Evolutionary conservation across 805 yeast genomes (phyloP).

Genomic region (Suhomyces kilbournensis): DNA sequence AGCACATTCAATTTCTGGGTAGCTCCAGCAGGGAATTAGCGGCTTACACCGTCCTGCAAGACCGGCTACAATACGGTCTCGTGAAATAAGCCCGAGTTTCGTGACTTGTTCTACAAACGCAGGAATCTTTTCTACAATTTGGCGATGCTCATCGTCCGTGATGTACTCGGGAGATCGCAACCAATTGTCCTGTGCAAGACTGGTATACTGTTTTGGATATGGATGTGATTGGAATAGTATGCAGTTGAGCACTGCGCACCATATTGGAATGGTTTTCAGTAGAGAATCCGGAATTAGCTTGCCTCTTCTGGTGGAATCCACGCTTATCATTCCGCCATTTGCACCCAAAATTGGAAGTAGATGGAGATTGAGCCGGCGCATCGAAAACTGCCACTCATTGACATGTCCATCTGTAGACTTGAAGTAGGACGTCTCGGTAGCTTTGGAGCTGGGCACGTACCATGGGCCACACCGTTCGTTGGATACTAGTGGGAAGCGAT

Average conservation of each 20-base stretch:
- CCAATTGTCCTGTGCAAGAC: constrained; percentile 23
- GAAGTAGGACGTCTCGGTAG: constrained; percentile 59
- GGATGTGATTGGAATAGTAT: constrained; percentile 41
- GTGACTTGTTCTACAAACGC: constrained; percentile 13
- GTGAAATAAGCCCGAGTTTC: constrained; percentile 39
- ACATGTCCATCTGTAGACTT: constrained; percentile 92
- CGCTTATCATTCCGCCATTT: constrained; percentile 52
- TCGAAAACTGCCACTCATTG: constrained; percentile 74
- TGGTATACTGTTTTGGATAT: constrained; percentile 4
- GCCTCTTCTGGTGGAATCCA: constrained; percentile 86
- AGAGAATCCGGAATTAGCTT: constrained; percentile 83
- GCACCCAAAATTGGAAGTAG: constrained; percentile 47
- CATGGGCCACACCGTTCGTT: constrained; percentile 87
- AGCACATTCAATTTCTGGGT: constrained; percentile 46
- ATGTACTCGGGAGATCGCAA: constrained; percentile 53
- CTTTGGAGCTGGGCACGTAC: constrained; percentile 56
- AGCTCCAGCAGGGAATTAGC: constrained; percentile 66
- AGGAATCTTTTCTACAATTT: constrained; percentile 37
- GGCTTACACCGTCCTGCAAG: constrained; percentile 39
- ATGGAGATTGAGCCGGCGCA: constrained; percentile 73
- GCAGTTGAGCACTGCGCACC: constrained; percentile 79
- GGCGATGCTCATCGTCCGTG: constrained; percentile 52
- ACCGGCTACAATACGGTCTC: constrained; percentile 23
- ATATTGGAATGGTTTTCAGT: constrained; percentile 83
- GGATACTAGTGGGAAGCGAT: constrained; percentile 49